Evolutionary conservation across 192 early-diverging fungal species (phyloP), one percentile per base, ranked within the genome.

Genomic region (Coemansia sp.): DNA sequence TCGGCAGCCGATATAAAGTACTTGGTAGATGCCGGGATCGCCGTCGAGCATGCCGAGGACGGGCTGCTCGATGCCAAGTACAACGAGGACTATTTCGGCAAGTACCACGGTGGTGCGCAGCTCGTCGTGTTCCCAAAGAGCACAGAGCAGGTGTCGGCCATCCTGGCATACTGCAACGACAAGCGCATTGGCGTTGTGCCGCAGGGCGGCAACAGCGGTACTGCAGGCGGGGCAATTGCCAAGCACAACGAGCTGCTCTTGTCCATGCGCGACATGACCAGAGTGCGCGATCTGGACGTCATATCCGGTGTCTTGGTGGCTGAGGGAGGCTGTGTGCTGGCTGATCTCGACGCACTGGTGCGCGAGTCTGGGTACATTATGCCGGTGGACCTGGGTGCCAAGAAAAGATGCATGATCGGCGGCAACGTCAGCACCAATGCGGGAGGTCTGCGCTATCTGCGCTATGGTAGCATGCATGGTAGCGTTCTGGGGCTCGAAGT

Each of bases 381-480:
- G 86, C 96, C 96, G 2, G 76, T 99, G 22, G 95, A 95, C 80
- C 63, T 92, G 50, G 90, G 87, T 23, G 85, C 86, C 6, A 85
- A 86, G 62, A 85, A 85, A 18, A 88, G 82, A 44, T 97, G 94
- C 79, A 91, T 94, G 67, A 92, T 99, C 50, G 97, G 97, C 33
- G 97, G 97, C 23, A 99, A 99, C 53, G 88, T 99, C 14, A 89
- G 94, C 35, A 99, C 94, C 9, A 97, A 92, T 66, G 97, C 97
- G 14, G 97, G 97, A 30, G 97, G 97, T 5, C 67, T 99, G 53
- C 83, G 97, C 24, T 79, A 93, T 27, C 69, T 99, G 53, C 87
- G 97, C 35, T 99, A 99, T 64, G 97, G 97, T 34, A 89, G 85
- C 5, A 77, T 97, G 51, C 97, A 97, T 47, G 95, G 95, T 9